A percentile compares a stretch with the other conserved stretches of the same genome.
Conservation (phyloP, 352 stramenopile genomes). For the Phytophthora aleatoria region DNA sequence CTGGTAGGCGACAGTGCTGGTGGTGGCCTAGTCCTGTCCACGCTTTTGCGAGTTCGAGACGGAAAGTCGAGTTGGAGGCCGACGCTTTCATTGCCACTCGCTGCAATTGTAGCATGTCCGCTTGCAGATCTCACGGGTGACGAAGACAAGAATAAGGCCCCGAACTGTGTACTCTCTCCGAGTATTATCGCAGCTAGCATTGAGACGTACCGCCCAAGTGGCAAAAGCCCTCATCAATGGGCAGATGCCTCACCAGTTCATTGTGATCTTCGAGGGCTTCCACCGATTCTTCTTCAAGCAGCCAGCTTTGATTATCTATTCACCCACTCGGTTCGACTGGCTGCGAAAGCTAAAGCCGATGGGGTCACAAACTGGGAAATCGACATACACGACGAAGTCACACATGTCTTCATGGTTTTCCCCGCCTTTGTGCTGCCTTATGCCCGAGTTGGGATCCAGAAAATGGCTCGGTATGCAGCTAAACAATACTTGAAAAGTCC, state of each 20-base stretch:
- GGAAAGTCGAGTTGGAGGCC: conserved; percentile 1
- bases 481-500: conserved; percentile 8
- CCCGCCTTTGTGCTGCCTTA: conserved; percentile 24
- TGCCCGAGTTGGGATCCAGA: conserved; percentile 14
- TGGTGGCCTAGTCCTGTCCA: neutral
- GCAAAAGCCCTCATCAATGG: conserved; percentile 9
- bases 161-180: conserved; percentile 5
- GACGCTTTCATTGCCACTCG: conserved; percentile 13
- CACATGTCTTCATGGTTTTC: conserved; percentile 31
- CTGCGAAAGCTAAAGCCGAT: conserved; percentile 34
- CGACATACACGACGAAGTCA: conserved; percentile 27
- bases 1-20: neutral
- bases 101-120: conserved; percentile 15
- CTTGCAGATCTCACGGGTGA: conserved; percentile 9
- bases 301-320: conserved; percentile 24
- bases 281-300: conserved; percentile 28
- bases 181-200: conserved; percentile 8
- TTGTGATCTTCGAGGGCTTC: conserved; percentile 25
- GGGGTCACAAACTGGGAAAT: conserved; percentile 28
- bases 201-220: conserved; percentile 7
- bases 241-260: conserved; percentile 30
- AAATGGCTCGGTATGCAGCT: conserved; percentile 25
- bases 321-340: conserved; percentile 17
- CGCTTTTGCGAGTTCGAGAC: conserved; percentile 15
- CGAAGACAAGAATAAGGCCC: neutral